Conservation (phyloP, 495 filamentous ascomycete species). For the Hypoxylon lienhwacheense region DNA sequence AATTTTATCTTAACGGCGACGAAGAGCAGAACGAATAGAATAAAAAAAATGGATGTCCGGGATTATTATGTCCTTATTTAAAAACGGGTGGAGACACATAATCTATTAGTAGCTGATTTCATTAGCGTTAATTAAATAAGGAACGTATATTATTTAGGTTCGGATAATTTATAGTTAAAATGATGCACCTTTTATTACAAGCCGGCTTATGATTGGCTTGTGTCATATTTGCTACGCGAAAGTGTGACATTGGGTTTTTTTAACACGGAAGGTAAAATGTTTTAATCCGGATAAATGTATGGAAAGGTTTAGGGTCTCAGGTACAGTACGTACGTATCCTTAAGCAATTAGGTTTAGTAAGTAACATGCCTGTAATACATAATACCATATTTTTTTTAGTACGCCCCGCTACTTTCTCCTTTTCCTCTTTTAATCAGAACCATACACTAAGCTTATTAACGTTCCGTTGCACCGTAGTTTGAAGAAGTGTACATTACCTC, state of each 20-base stretch:
- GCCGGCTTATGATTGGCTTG: constrained; percentile 15
- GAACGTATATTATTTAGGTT: constrained; percentile 28
- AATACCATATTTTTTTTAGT: too few relatives aligned
- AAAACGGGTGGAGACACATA: constrained; percentile 10
- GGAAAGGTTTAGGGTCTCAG: constrained; percentile 20
- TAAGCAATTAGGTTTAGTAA: too few relatives aligned
- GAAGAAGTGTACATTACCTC: too few relatives aligned
- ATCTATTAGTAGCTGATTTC: constrained; percentile 34
- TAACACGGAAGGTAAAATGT: constrained; percentile 25
- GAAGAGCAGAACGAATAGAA: constrained; percentile 1
- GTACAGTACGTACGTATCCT: neutral
- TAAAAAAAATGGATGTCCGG: constrained; percentile 13
- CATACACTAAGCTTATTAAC: too few relatives aligned
- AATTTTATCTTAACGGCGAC: too few relatives aligned
- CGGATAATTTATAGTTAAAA: constrained; percentile 28
- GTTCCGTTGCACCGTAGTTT: too few relatives aligned
- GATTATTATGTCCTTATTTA: constrained; percentile 24
- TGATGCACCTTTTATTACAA: constrained; percentile 24
- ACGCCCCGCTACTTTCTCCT: too few relatives aligned
- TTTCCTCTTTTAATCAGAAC: too few relatives aligned
- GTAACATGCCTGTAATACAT: neutral
- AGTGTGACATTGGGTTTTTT: constrained; percentile 22
- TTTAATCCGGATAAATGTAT: constrained; percentile 25
- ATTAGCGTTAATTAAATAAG: constrained; percentile 35
- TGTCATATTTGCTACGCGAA: constrained; percentile 17